Conservation (phyloP, 75 land plant genomes). For the Pinus taeda region DNA sequence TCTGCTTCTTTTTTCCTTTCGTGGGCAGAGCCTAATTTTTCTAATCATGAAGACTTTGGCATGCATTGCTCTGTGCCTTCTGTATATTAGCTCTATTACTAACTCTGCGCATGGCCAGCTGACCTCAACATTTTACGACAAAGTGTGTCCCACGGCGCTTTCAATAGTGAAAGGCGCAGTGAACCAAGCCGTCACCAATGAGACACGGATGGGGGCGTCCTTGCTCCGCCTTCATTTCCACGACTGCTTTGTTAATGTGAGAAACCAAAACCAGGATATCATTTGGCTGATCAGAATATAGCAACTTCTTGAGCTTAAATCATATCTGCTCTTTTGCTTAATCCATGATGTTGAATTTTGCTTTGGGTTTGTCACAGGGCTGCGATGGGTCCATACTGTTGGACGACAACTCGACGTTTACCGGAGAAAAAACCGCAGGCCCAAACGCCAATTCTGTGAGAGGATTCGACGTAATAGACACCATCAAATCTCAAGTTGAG, state of each 20-base stretch:
- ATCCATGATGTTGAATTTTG: too few relatives aligned
- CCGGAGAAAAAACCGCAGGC: conserved; percentile 4
- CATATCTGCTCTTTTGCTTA: too few relatives aligned
- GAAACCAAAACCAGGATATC: too few relatives aligned
- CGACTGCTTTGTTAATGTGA: conserved; percentile 21
- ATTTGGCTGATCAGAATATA: too few relatives aligned
- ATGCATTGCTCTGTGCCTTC: too few relatives aligned
- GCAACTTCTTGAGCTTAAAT: too few relatives aligned
- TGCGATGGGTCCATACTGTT: conserved; percentile 19
- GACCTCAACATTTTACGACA: conserved; percentile 6
- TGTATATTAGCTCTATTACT: too few relatives aligned
- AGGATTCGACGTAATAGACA: conserved; percentile 21
- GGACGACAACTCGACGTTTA: neutral
- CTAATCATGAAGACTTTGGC: too few relatives aligned
- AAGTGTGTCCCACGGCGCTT: neutral
- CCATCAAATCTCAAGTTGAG: conserved; percentile 14
- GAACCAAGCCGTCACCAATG: neutral
- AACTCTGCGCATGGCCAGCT: neutral
- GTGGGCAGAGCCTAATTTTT: too few relatives aligned
- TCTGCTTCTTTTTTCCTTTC: too few relatives aligned
- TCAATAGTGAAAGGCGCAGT: neutral
- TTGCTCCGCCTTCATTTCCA: conserved; percentile 25
- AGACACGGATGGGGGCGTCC: conserved; percentile 14
- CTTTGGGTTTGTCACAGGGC: neutral
- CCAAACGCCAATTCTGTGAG: conserved; percentile 9